A percentile compares a stretch with the other conserved stretches of the same genome.
phyloP scores from a whole-genome alignment of 441 rosid genomes.

The Breynia disticha region DNA sequence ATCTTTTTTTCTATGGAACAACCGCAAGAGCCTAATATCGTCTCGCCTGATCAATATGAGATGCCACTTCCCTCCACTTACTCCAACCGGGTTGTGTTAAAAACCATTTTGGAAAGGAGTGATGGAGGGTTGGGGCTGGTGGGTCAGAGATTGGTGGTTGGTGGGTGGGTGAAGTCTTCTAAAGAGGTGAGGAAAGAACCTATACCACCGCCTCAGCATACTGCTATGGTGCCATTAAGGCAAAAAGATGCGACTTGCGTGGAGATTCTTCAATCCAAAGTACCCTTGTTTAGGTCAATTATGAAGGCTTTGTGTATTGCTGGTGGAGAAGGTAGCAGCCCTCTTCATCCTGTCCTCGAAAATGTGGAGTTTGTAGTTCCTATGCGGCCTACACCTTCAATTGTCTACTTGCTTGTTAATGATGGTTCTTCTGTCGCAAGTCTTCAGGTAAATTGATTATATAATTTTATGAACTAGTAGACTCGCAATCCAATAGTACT shows the following conservation, averaged over 20 bases:
- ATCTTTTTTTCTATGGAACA: not conserved
- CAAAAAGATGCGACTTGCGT: conserved; percentile 37
- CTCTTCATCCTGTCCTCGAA: conserved; percentile 21
- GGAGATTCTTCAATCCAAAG: conserved; percentile 59
- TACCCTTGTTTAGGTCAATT: conserved; percentile 55
- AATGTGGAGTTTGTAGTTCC: conserved; percentile 29
- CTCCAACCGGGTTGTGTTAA: conserved; percentile 54
- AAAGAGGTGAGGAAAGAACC: conserved; percentile 43
- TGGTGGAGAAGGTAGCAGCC: conserved; percentile 8
- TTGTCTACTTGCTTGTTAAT: conserved; percentile 33
- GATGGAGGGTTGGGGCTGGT: conserved; percentile 40
- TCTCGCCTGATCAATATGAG: not conserved
- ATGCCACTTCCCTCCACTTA: conserved; percentile 28
- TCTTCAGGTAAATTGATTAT: conserved; percentile 62
- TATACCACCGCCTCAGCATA: conserved; percentile 11
- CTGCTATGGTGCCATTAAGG: not conserved
- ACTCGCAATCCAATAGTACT: too few species aligned
- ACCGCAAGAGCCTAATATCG: not conserved
- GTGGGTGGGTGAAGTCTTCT: conserved; percentile 85
- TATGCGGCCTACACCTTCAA: conserved; percentile 25
- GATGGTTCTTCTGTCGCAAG: conserved; percentile 62
- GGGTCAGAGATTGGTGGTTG: conserved; percentile 52
- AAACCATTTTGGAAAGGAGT: conserved; percentile 35
- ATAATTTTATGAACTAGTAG: too few species aligned
- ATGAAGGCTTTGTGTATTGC: conserved; percentile 41